These are phyloP conservation scores for Oropetium thomaeum DNA, from an alignment of 176 grass and related monocot genomes.

Conservation along the genomic window DNA sequence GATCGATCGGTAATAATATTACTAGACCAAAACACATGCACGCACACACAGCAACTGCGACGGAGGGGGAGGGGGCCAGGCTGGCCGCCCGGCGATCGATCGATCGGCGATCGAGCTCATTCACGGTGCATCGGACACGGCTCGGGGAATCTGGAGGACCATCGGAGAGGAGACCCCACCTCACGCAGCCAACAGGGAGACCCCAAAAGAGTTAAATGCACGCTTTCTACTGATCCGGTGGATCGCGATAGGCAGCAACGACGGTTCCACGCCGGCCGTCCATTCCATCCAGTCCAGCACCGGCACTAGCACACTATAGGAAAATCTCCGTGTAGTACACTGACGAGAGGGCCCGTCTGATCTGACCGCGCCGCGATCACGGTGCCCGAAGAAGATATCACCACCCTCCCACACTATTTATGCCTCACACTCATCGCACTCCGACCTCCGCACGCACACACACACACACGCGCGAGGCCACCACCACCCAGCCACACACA, in stretches of 20 bases:
- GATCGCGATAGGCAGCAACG: slow-evolving; percentile 42
- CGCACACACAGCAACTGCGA: no score
- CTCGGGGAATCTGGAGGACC: slow-evolving; percentile 41
- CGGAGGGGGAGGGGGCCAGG: background rate
- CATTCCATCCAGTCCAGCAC: background rate
- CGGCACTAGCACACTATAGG: no score
- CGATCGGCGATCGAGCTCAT: background rate
- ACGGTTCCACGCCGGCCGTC: background rate
- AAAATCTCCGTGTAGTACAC: no score
- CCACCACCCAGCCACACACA: background rate
- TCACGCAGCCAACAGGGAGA: background rate
- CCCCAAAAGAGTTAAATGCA: slow-evolving; percentile 33
- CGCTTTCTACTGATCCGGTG: slow-evolving; percentile 40
- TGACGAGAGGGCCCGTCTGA: background rate
- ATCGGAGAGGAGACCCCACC: background rate
- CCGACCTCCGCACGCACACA: slow-evolving; percentile 30
- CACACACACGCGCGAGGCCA: background rate
- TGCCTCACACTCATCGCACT: slow-evolving; percentile 38
- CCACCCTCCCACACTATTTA: slow-evolving; percentile 39
- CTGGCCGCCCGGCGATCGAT: background rate
- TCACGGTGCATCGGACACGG: slow-evolving; percentile 7
- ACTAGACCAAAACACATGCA: background rate
- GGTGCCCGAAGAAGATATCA: slow-evolving; percentile 28
- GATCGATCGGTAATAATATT: no score
- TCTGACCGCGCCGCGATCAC: slow-evolving; percentile 18